Conservation (phyloP, 192 early-diverging fungal genomes). For the Cetraspora pellucida region DNA sequence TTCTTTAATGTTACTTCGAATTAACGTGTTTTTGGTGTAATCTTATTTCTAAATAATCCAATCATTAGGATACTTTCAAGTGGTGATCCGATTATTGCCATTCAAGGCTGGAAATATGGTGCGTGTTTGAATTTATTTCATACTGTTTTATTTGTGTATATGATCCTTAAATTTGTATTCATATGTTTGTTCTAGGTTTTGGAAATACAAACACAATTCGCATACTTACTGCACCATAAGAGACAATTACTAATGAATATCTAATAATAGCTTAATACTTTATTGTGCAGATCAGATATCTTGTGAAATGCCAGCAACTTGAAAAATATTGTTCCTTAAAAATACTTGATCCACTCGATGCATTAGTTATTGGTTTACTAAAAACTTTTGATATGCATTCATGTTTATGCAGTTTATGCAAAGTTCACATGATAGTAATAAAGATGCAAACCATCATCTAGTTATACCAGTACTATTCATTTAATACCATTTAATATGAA, state of each 20-base stretch:
- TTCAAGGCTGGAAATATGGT: conserved; percentile 85
- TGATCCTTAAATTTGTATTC: background rate
- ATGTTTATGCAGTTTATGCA: no score
- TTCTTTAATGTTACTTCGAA: background rate
- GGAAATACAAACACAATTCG: conserved; percentile 86
- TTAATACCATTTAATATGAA: no score
- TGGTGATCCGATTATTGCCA: conserved; percentile 73
- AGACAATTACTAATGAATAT: background rate
- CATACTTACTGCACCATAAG: conserved; percentile 56
- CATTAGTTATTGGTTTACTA: no score
- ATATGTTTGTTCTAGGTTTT: conserved; percentile 36
- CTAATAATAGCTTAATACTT: no score
- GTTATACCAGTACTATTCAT: no score
- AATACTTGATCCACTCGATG: no score
- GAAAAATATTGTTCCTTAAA: no score
- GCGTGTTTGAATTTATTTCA: background rate
- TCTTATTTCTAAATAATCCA: background rate
- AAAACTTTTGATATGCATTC: no score
- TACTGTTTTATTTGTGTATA: background rate
- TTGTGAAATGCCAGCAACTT: no score
- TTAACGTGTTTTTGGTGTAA: background rate
- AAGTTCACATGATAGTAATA: no score
- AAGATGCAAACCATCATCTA: no score
- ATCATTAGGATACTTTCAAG: conserved; percentile 62
- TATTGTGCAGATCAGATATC: no score